phyloP scores from a whole-genome alignment of 2,329 filamentous ascomycete genomes.

The Fusarium clavum region DNA sequence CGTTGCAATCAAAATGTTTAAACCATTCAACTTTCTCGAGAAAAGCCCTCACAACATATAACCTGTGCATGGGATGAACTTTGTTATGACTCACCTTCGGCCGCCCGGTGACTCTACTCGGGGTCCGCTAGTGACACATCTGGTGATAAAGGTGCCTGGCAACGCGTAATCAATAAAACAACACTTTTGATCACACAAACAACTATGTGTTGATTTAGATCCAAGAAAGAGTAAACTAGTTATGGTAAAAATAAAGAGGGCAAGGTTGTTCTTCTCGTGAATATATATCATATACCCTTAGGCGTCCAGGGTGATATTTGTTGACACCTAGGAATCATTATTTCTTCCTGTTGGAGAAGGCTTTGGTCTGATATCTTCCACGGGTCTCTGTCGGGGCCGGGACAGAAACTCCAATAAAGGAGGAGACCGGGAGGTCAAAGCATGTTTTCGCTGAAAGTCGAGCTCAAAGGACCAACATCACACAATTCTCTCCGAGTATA shows the following conservation, averaged over 20 bases:
- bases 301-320: neutral
- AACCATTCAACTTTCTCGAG: no score
- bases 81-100: no score
- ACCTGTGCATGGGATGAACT: no score
- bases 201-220: neutral
- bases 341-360: neutral
- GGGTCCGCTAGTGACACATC: no score
- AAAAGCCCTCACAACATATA: no score
- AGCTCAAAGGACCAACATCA: neutral
- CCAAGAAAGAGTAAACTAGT: neutral
- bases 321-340: neutral
- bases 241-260: neutral
- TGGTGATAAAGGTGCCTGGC: no score
- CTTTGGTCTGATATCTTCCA: neutral
- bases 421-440: neutral
- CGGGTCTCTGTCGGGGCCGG: neutral
- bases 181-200: no score
- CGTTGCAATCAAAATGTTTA: no score
- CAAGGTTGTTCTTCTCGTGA: neutral
- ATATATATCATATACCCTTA: no score
- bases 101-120: no score
- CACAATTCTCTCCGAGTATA: neutral
- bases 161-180: no score
- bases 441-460: neutral
- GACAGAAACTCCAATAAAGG: neutral